phyloP scores from a whole-genome alignment of 2,329 filamentous ascomycete species.

The Pseudogymnoascus destructans region DNA sequence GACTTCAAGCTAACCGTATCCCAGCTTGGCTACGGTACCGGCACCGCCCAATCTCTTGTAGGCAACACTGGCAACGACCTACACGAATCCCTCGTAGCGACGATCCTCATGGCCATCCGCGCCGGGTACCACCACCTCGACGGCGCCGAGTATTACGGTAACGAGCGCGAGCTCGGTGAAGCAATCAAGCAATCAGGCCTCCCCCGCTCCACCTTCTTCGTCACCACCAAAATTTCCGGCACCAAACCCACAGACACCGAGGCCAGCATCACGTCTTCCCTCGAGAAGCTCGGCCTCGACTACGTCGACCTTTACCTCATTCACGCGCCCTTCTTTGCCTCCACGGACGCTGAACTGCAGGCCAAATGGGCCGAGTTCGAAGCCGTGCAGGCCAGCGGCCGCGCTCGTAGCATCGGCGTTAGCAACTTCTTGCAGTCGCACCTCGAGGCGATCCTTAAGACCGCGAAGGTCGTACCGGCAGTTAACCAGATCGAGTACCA shows the following conservation, averaged over 20 bases:
- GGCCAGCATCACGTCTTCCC: conserved; percentile 43
- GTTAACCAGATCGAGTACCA: conserved; percentile 76
- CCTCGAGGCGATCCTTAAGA: conserved; percentile 42
- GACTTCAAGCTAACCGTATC: background rate
- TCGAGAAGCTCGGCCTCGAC: conserved; percentile 52
- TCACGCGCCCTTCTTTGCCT: conserved; percentile 42
- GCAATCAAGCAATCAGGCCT: conserved; percentile 56
- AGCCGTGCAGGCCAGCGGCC: conserved; percentile 52
- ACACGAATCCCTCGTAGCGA: conserved; percentile 41
- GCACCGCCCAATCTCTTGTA: conserved; percentile 44
- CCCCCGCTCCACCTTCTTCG: conserved; percentile 54
- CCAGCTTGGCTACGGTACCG: conserved; percentile 60
- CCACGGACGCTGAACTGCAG: conserved; percentile 39
- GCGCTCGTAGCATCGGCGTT: conserved; percentile 59
- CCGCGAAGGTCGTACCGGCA: conserved; percentile 48
- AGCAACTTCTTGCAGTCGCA: conserved; percentile 55
- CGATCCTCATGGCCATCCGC: conserved; percentile 48
- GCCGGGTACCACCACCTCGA: conserved; percentile 63
- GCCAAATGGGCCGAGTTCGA: conserved; percentile 46
- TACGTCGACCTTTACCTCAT: conserved; percentile 63
- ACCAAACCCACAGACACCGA: conserved; percentile 24
- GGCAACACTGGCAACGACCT: conserved; percentile 40
- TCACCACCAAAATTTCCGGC: conserved; percentile 46
- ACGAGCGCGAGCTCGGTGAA: conserved; percentile 56
- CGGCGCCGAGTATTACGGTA: conserved; percentile 56